Evolutionary conservation across 345 rosid species (phyloP).

Genomic region (Camelina laxa): DNA sequence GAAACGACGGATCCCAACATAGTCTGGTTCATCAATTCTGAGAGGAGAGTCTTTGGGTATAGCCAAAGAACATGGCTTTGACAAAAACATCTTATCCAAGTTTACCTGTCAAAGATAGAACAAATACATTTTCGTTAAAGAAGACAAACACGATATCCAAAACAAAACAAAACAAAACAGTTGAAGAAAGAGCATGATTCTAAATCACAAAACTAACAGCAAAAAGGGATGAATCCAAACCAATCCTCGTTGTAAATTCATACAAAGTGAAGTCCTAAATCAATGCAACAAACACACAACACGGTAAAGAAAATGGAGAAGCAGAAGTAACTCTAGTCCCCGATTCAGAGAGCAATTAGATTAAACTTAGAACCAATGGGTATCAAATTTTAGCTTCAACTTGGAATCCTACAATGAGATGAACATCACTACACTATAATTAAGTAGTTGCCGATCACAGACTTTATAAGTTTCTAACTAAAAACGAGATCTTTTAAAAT

Average conservation of each 20-base stretch:
- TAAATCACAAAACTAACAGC: background rate
- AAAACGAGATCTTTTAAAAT: background rate
- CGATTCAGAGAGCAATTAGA: background rate
- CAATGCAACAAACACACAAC: background rate
- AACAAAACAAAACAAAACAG: background rate
- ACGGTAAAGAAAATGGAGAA: background rate
- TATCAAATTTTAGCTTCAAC: background rate
- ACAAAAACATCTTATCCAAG: slow-evolving; percentile 79
- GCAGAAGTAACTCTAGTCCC: background rate
- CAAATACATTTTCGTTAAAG: background rate
- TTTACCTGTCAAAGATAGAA: slow-evolving; percentile 53
- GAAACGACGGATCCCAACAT: slow-evolving; percentile 61
- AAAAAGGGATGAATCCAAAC: background rate
- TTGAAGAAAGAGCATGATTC: slow-evolving; percentile 15
- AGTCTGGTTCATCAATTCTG: slow-evolving; percentile 78
- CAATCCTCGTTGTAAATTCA: background rate
- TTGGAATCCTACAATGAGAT: background rate
- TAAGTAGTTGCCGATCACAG: background rate
- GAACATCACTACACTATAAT: background rate
- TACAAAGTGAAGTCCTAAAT: slow-evolving; percentile 19
- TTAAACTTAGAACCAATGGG: slow-evolving; percentile 9
- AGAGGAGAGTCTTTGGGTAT: slow-evolving; percentile 69
- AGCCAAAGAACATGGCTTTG: slow-evolving; percentile 89
- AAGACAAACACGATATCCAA: background rate
- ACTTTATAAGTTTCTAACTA: background rate